These are phyloP conservation scores for Ramaria rubella DNA, from an alignment of 768 basidiomycete genomes.

Conservation along the genomic window DNA sequence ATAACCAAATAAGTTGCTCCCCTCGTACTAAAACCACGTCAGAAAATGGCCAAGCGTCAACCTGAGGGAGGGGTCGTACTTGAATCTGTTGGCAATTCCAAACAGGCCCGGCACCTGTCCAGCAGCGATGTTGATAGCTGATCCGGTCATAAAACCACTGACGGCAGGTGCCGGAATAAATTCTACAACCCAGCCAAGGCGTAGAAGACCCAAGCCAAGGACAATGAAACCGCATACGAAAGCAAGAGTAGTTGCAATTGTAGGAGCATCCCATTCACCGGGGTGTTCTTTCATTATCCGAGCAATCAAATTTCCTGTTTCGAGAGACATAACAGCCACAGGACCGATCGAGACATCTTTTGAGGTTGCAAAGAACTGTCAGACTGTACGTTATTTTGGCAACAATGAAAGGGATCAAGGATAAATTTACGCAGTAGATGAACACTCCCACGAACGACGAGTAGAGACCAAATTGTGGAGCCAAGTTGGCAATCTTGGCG, in stretches of 20 bases:
- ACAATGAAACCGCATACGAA: constrained; percentile 90
- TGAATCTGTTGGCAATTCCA: constrained; percentile 72
- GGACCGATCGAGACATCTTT: constrained; percentile 99
- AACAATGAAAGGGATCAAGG: not conserved
- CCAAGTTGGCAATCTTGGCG: constrained; percentile 76
- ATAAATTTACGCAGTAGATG: constrained; percentile 64
- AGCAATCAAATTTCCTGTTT: constrained; percentile 73
- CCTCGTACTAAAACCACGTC: constrained; percentile 53
- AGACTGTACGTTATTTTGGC: not conserved
- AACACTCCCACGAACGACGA: constrained; percentile 87
- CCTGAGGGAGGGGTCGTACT: constrained; percentile 43
- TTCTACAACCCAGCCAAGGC: constrained; percentile 92
- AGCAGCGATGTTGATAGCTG: constrained; percentile 85
- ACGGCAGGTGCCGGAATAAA: constrained; percentile 86
- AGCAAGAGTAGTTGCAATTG: constrained; percentile 80
- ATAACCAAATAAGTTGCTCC: constrained; percentile 81
- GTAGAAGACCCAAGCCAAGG: constrained; percentile 79
- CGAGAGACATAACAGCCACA: constrained; percentile 96
- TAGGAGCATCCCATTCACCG: constrained; percentile 52
- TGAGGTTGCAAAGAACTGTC: constrained; percentile 88
- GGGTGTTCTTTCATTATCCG: constrained; percentile 50
- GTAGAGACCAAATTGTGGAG: constrained; percentile 86
- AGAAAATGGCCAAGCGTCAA: not conserved
- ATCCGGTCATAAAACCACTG: constrained; percentile 94
- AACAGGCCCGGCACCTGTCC: constrained; percentile 87